phyloP scores from a whole-genome alignment of 495 filamentous ascomycete genomes.

The Tuber melanosporum region DNA sequence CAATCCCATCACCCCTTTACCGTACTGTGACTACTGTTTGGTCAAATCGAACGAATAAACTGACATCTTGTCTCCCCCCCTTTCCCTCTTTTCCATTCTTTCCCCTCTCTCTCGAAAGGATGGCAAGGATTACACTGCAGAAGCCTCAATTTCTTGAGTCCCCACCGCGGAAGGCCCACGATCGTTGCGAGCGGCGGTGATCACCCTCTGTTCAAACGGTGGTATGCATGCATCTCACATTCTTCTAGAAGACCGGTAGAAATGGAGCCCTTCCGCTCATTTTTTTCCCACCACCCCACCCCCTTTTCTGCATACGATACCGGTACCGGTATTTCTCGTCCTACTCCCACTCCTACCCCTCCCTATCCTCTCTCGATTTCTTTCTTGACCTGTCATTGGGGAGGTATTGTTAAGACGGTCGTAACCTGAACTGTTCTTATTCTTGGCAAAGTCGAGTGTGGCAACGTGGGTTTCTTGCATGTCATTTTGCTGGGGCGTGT shows the following conservation, averaged over 20 bases:
- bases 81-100: background rate
- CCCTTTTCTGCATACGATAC: background rate
- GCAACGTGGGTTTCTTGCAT: too few species aligned
- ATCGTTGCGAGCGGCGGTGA: background rate
- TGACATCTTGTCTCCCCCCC: background rate
- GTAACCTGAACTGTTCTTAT: too few species aligned
- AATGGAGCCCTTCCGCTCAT: background rate
- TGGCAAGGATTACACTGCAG: background rate
- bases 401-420: too few species aligned
- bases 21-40: background rate
- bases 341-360: background rate
- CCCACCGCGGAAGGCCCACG: background rate
- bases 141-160: slow-evolving; percentile 4
- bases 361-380: background rate
- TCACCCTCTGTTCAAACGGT: background rate
- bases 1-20: background rate
- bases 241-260: slow-evolving; percentile 1
- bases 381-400: background rate
- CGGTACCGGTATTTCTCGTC: background rate
- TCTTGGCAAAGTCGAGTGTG: too few species aligned
- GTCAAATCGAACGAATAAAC: background rate
- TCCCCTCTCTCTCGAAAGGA: background rate
- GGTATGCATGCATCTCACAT: background rate
- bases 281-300: background rate
- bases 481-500: too few species aligned